Evolutionary conservation across 768 basidiomycete genomes (phyloP).

Genomic region (Tylopilus subfusipes): DNA sequence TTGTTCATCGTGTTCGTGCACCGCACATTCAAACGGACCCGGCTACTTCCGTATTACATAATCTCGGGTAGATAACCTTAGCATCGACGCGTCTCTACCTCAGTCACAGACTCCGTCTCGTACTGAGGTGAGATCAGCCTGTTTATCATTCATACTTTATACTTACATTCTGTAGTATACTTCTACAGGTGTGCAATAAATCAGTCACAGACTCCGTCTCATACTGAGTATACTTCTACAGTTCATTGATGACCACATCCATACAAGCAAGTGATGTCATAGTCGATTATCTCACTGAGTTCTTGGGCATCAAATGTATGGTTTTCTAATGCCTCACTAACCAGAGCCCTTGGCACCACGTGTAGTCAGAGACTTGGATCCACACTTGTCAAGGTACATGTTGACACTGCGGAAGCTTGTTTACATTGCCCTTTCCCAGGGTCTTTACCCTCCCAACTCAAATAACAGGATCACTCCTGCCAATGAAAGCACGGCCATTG

Average conservation of each 20-base stretch:
- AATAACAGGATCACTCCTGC: constrained; percentile 73
- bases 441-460: constrained; percentile 77
- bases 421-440: constrained; percentile 87
- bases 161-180: too few relatives aligned
- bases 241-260: constrained; percentile 98
- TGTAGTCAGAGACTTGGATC: constrained; percentile 90
- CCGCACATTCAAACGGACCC: too few relatives aligned
- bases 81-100: too few relatives aligned
- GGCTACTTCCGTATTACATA: too few relatives aligned
- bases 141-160: too few relatives aligned
- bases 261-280: constrained; percentile 93
- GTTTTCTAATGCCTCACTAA: constrained; percentile 4
- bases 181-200: too few relatives aligned
- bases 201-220: too few relatives aligned
- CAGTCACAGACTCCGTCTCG: too few relatives aligned
- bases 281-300: constrained; percentile 96
- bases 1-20: too few relatives aligned
- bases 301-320: constrained; percentile 91
- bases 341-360: not conserved
- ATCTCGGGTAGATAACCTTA: too few relatives aligned
- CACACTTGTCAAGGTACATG: constrained; percentile 75
- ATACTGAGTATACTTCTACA: too few relatives aligned
- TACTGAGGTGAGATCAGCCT: too few relatives aligned
- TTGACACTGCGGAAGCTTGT: constrained; percentile 95
- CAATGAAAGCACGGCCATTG: constrained; percentile 65